These are phyloP conservation scores for Luzula sylvatica DNA, from an alignment of 176 grass and related monocot genomes.

Conservation along the genomic window DNA sequence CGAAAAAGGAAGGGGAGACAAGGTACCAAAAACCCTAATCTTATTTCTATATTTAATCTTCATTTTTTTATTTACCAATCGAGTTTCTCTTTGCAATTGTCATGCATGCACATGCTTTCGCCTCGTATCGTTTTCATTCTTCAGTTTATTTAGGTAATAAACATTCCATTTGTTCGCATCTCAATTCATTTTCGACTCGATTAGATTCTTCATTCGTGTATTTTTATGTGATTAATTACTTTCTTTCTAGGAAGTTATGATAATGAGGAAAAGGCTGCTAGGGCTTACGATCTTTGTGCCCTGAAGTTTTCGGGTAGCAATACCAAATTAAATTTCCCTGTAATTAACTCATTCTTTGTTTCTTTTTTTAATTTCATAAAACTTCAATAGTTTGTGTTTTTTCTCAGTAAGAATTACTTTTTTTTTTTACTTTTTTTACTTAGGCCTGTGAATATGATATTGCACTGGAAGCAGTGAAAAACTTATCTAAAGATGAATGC, in stretches of 20 bases:
- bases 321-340: slow-evolving; percentile 75
- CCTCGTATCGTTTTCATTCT: slow-evolving; percentile 18
- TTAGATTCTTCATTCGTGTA: too few relatives aligned
- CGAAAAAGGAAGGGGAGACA: slow-evolving; percentile 88
- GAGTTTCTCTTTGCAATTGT: slow-evolving; percentile 23
- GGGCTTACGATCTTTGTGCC: slow-evolving; percentile 85
- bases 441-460: slow-evolving; percentile 66
- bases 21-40: slow-evolving; percentile 26
- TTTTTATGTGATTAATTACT: not conserved
- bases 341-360: slow-evolving; percentile 5
- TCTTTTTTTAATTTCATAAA: slow-evolving; percentile 3
- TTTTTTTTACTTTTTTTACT: not conserved
- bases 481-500: slow-evolving; percentile 71
- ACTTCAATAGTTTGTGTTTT: slow-evolving; percentile 4
- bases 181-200: slow-evolving; percentile 2
- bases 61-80: slow-evolving; percentile 29
- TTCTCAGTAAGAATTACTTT: too few relatives aligned
- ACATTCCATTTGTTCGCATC: not conserved
- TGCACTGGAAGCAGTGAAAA: slow-evolving; percentile 50
- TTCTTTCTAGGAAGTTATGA: slow-evolving; percentile 69
- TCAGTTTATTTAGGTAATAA: slow-evolving; percentile 97
- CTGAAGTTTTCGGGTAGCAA: slow-evolving; percentile 76
- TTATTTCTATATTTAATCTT: slow-evolving; percentile 1
- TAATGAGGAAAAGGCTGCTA: slow-evolving; percentile 82
- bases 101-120: too few relatives aligned